Percentiles rank a stretch among this genome's conserved stretches.
phyloP scores from a whole-genome alignment of 2,329 filamentous ascomycete genomes.

The Onygenales sp. region DNA sequence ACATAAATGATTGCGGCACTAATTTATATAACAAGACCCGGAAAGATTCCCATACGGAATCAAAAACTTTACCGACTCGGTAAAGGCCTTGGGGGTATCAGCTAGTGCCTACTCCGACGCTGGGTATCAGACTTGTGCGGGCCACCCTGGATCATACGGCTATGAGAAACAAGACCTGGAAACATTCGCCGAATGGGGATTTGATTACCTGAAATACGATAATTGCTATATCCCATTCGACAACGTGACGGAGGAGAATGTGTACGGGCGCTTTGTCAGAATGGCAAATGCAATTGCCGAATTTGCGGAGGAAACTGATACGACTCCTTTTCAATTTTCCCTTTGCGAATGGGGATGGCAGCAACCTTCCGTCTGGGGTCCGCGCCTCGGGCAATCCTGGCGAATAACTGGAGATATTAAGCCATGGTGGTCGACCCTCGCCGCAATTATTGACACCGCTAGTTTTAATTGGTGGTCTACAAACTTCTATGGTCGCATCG shows the following conservation, averaged over 20 bases:
- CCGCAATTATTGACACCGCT: constrained; percentile 16
- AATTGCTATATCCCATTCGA: constrained; percentile 19
- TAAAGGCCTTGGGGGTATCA: constrained; percentile 10
- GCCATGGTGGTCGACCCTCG: constrained; percentile 16
- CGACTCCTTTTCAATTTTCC: constrained; percentile 10
- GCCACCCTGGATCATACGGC: constrained; percentile 15
- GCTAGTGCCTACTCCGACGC: constrained; percentile 11
- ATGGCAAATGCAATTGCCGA: constrained; percentile 23
- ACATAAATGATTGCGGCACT: neutral
- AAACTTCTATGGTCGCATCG: constrained; percentile 15
- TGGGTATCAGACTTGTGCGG: constrained; percentile 15
- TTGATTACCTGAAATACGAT: constrained; percentile 17
- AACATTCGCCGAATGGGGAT: constrained; percentile 14
- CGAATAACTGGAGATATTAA: constrained; percentile 15
- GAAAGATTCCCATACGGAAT: constrained; percentile 4
- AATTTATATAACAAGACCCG: neutral
- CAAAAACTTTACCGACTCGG: constrained; percentile 4
- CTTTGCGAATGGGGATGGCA: constrained; percentile 16
- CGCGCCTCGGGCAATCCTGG: constrained; percentile 11
- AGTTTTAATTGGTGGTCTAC: constrained; percentile 15
- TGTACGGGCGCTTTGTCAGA: constrained; percentile 17
- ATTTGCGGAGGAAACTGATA: constrained; percentile 7
- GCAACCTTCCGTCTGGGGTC: constrained; percentile 12
- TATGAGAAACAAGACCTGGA: constrained; percentile 13
- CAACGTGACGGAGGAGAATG: constrained; percentile 19